A percentile compares a stretch with the other conserved stretches of the same genome.
Conservation (phyloP, 2,329 filamentous ascomycete species). For the Arthroderma sp. region DNA sequence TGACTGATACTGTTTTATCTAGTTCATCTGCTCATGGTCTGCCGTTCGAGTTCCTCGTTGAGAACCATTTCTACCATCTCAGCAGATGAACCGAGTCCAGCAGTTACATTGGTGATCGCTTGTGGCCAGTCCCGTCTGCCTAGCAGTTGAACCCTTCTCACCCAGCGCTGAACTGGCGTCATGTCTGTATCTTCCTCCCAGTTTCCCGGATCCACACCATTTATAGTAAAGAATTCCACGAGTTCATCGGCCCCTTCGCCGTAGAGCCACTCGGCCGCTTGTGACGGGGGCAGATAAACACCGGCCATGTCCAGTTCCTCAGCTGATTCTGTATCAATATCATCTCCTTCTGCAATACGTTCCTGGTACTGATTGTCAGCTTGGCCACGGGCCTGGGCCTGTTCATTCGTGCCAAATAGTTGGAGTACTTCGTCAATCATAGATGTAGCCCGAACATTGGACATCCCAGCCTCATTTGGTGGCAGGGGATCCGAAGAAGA, state of each 20-base stretch:
- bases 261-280: constrained; percentile 19
- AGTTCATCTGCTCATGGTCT: constrained; percentile 8
- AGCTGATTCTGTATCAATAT: not conserved
- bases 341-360: not conserved
- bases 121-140: constrained; percentile 20
- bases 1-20: not conserved
- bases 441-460: not conserved
- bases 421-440: constrained; percentile 6
- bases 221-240: constrained; percentile 26
- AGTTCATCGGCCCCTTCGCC: constrained; percentile 24
- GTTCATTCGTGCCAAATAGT: not conserved
- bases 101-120: constrained; percentile 20
- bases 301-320: constrained; percentile 2
- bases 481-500: constrained; percentile 76
- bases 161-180: constrained; percentile 26
- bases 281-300: not conserved
- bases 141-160: constrained; percentile 23
- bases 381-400: not conserved
- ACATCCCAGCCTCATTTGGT: constrained; percentile 36
- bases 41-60: constrained; percentile 27
- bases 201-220: constrained; percentile 33
- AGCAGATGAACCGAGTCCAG: constrained; percentile 4
- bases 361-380: not conserved
- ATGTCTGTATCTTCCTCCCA: constrained; percentile 29
- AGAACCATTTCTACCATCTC: constrained; percentile 26